phyloP scores from a whole-genome alignment of 441 rosid genomes.

The Brassica hybrid region DNA sequence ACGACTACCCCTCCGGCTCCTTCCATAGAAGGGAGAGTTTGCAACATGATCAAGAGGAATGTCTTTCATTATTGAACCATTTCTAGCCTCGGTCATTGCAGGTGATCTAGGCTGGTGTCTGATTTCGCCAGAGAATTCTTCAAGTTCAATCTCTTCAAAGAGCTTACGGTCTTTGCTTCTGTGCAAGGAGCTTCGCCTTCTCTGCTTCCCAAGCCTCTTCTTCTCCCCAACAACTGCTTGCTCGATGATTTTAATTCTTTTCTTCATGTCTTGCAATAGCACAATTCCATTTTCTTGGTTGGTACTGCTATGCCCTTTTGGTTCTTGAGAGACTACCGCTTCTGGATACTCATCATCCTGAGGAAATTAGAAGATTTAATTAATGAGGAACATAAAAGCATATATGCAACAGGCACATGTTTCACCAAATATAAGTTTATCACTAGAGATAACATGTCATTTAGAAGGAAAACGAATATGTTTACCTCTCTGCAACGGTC shows the following conservation, averaged over 20 bases:
- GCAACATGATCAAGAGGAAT: constrained; percentile 89
- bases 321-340: constrained; percentile 38
- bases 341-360: constrained; percentile 53
- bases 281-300: constrained; percentile 51
- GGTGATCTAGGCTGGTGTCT: constrained; percentile 45
- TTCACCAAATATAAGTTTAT: constrained; percentile 4
- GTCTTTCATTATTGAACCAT: constrained; percentile 74
- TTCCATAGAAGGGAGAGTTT: constrained; percentile 53
- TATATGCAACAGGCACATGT: too few species aligned
- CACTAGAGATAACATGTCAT: constrained; percentile 6
- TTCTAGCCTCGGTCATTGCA: constrained; percentile 46
- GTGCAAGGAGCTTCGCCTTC: constrained; percentile 37
- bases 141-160: constrained; percentile 44
- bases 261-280: constrained; percentile 70
- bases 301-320: constrained; percentile 18
- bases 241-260: constrained; percentile 71
- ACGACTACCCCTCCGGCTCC: constrained; percentile 51
- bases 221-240: constrained; percentile 64
- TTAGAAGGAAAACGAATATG: constrained; percentile 10
- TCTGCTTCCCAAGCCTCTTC: constrained; percentile 50
- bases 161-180: constrained; percentile 41
- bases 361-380: constrained; percentile 28
- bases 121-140: constrained; percentile 42
- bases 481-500: constrained; percentile 50
- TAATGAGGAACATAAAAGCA: neutral